These are phyloP conservation scores for Nothophaeocryptopus gaeumannii DNA, from an alignment of 2,329 filamentous ascomycete genomes.

Conservation along the genomic window DNA sequence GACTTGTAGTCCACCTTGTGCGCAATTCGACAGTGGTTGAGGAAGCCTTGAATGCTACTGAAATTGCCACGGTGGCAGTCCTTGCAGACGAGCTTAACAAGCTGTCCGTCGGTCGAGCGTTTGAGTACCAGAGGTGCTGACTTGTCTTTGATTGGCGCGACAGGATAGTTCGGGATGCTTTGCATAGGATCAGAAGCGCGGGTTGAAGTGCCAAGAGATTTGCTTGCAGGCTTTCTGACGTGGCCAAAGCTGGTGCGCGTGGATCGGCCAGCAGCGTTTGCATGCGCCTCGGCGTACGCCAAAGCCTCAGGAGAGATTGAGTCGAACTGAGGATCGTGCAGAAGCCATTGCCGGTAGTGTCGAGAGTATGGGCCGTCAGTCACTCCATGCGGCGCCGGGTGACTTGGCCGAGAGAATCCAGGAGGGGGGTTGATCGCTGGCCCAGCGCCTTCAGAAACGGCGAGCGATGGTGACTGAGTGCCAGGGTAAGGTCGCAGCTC, in stretches of 20 bases:
- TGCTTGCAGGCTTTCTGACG: conserved; percentile 41
- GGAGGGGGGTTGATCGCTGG: conserved; percentile 61
- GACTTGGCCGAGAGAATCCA: conserved; percentile 66
- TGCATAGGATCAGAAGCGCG: conserved; percentile 53
- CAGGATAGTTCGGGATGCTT: conserved; percentile 64
- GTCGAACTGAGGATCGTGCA: conserved; percentile 84
- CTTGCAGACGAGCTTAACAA: conserved; percentile 83
- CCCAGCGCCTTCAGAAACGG: conserved; percentile 72
- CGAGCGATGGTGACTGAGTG: conserved; percentile 62
- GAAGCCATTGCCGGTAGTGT: conserved; percentile 93
- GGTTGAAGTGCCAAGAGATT: conserved; percentile 58
- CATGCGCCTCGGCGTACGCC: conserved; percentile 22
- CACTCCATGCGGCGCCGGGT: conserved; percentile 86
- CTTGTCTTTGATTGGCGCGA: conserved; percentile 69
- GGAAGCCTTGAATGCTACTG: conserved; percentile 96
- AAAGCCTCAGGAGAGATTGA: conserved; percentile 36
- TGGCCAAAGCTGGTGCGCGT: conserved; percentile 63
- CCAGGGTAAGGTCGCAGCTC: conserved; percentile 87
- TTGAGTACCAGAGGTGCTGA: conserved; percentile 76
- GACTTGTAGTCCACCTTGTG: conserved; percentile 93
- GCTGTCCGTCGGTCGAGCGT: conserved; percentile 74
- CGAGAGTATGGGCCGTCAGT: conserved; percentile 88
- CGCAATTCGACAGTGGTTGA: conserved; percentile 97
- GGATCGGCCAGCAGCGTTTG: conserved; percentile 63
- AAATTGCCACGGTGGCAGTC: conserved; percentile 90